Evolutionary conservation across 495 filamentous ascomycete species (phyloP).

Genomic region (Aspergillus taichungensis): DNA sequence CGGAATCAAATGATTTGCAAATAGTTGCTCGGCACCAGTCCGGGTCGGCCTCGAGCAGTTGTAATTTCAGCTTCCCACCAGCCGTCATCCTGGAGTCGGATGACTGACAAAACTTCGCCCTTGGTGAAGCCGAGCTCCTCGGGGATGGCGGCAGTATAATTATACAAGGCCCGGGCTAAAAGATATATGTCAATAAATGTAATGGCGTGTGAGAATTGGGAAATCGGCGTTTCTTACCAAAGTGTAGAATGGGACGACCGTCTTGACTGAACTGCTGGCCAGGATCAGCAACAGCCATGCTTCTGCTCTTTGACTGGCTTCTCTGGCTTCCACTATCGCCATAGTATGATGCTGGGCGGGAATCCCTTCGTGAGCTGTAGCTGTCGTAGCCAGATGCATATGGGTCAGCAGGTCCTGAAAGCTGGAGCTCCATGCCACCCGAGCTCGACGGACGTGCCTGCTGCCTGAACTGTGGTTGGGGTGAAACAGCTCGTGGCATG

Average conservation of each 20-base stretch:
- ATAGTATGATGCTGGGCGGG: conserved; percentile 52
- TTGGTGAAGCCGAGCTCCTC: conserved; percentile 92
- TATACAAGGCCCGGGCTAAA: conserved; percentile 83
- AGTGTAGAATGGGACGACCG: conserved; percentile 82
- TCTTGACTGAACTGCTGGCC: conserved; percentile 72
- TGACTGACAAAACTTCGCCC: conserved; percentile 83
- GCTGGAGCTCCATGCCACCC: conserved; percentile 71
- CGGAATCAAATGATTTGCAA: conserved; percentile 51
- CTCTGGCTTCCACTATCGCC: conserved; percentile 39
- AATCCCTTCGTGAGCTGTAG: conserved; percentile 43
- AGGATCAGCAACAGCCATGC: conserved; percentile 51
- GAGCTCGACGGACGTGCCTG: conserved; percentile 58
- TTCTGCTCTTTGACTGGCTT: conserved; percentile 66
- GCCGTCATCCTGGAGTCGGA: conserved; percentile 90
- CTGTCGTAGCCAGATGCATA: conserved; percentile 41
- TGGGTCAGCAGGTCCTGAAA: conserved; percentile 48
- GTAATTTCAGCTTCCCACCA: conserved; percentile 99
- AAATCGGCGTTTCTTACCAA: conserved; percentile 53
- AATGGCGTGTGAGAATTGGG: background rate
- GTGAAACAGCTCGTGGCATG: conserved; percentile 44
- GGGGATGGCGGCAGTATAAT: conserved; percentile 87
- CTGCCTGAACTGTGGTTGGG: conserved; percentile 47
- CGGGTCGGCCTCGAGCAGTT: conserved; percentile 60
- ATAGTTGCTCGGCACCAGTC: conserved; percentile 96
- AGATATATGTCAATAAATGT: conserved; percentile 7